Base-by-base conservation (phyloP, 306 rosid genomes). In the Oemleria cerasiformis region DNA sequence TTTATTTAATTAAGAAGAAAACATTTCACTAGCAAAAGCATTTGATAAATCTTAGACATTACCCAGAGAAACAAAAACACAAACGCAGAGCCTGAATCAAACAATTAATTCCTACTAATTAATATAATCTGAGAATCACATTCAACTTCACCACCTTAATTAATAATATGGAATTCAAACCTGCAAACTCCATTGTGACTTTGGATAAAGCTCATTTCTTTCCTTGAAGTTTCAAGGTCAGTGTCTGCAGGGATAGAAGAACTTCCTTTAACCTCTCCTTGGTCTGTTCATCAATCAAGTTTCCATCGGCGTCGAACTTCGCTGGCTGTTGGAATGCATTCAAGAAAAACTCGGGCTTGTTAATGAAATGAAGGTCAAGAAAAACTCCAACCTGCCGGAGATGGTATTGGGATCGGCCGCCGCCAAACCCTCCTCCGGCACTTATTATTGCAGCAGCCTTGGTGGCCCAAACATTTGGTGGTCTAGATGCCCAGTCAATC, bases 401-500 rank as follows among this genome's bases (percentile, higher is more conserved):
- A 82, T 91, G 98, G 62, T 84, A 87, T 10, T 93, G 98, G 17
- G 92, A 60, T 63, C 86, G 79, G 13, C 84, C 92, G 0, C 96
- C 98, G 6, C 98, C 97, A 3, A 73, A 78, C 16, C 81, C 71
- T 41, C 98, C 98, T 73, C 97, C 93, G 17, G 89, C 85, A 67
- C 98, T 93, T 23, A 91, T 68, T 7, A 93, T 83, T n/a, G 98
- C 96, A 6, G 98, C 97, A 9, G 94, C 74, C 78, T 93, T 93
- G 54, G 72, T 89, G 36, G 80, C 92, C 97, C 97, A 91, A 42
- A 88, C 96, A 79, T 91, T 93, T 40, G 96, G 92, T 12, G 92
- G 81, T 67, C 97, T 73, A 0, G 97, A 91, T 63, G 83, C 96
- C 97, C 92, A 91, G 36, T 91, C 97, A 17, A 91, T 34, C 21